Evolutionary conservation across 202 grass and related monocot genomes (phyloP), one percentile per base, ranked within the genome.

Genomic region (Tripidium arundinaceum): DNA sequence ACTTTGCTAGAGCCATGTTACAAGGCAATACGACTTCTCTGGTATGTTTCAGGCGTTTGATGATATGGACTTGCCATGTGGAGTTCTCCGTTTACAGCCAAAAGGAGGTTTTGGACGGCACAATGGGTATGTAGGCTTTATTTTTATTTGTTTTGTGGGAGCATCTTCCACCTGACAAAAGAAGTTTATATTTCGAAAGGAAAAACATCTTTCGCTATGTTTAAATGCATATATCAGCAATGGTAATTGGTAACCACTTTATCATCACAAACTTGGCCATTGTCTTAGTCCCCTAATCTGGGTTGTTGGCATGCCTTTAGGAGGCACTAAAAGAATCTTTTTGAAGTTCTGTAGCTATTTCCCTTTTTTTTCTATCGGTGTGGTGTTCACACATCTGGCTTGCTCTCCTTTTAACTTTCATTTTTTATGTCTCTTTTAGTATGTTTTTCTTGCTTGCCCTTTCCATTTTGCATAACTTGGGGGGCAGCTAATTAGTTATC

Each of bases 1-100:
- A 42, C 21, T 82, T 81, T 16, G n/a, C 19, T 52, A 14, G 46
- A 0, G 6, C 39, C 76, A 74, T 39, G 3, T 58, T 69, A 63
- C 26, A 27, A n/a, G 27, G 26, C 14, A 65, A 68, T 79, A 68
- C 63, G 31, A 79, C 22, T 78, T 78, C 25, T 82, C 10, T 88
- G 36, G 31, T 33, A 4, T 3, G 40, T 82, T 85, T 86, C 86
- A 95, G 95, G 91, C 88, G 79, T 93, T 77, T 76, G 92, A 98
- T 88, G 95, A 98, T 80, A 86, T 84, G 83, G 90, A 98, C 43
- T 84, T 98, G 38, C 88, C 92, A 78, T 98, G 95, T 64, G 95
- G 90, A 72, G 92, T 98, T 89, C 95, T 98, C 62, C 86, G 90
- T 69, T 72, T 98, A 76, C 92, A 98, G 74, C 95, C 90, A 68